Evolutionary conservation across 192 early-diverging fungal species (phyloP).

Genomic region (Rhizoclosmatium sp.): DNA sequence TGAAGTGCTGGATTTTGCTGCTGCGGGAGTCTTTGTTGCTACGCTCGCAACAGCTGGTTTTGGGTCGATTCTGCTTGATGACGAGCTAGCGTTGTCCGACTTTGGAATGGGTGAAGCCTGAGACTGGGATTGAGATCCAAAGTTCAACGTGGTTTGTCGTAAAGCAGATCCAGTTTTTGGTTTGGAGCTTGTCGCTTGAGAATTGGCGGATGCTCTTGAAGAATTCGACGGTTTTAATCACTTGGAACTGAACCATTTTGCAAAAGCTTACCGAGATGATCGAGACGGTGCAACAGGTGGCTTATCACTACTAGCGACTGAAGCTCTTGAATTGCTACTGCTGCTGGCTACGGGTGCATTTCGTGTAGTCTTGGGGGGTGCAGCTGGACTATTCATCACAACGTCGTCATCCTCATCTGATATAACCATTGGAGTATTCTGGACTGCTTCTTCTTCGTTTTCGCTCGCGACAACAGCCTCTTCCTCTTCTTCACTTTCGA

Average conservation of each 20-base stretch:
- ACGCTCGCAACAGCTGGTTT: not conserved
- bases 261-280: not conserved
- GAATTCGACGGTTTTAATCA: not conserved
- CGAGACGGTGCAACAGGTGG: not conserved
- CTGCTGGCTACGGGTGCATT: not conserved
- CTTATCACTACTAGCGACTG: not conserved
- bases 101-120: not conserved
- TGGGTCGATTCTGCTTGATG: not conserved
- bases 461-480: not conserved
- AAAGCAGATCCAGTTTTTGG: constrained; percentile 1
- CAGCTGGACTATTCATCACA: constrained; percentile 13
- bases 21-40: not conserved
- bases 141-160: constrained; percentile 22
- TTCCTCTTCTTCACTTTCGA: not conserved
- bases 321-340: not conserved
- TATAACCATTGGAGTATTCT: not conserved
- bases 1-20: not conserved
- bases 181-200: not conserved
- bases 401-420: not conserved
- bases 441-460: not conserved
- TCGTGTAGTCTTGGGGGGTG: not conserved
- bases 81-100: not conserved
- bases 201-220: not conserved
- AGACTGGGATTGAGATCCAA: not conserved
- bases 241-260: not conserved